Conservation (phyloP, 1,284 basidiomycete species). For the Microbotryomycetes sp. region DNA sequence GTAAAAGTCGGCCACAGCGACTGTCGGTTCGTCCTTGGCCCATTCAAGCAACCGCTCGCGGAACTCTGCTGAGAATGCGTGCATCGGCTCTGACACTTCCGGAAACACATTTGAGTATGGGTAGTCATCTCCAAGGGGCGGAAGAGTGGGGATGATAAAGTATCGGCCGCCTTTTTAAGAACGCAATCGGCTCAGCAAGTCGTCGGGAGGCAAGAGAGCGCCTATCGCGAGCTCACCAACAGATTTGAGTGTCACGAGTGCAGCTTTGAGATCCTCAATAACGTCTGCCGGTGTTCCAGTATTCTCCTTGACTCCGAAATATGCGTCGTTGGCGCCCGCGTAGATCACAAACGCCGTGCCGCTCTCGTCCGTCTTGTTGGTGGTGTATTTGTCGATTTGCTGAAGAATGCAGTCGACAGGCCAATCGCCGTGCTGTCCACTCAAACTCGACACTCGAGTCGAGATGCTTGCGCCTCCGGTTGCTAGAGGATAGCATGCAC, state of each 20-base stretch:
- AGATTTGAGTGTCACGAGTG: not conserved
- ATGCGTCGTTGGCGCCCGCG: constrained; percentile 17
- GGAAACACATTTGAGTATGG: constrained; percentile 13
- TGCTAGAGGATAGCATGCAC: not conserved
- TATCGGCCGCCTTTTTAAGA: constrained; percentile 2
- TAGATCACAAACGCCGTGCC: constrained; percentile 10
- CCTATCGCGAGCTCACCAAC: constrained; percentile 3
- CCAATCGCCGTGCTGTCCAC: constrained; percentile 7
- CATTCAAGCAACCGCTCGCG: constrained; percentile 6
- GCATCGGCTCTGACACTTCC: constrained; percentile 6
- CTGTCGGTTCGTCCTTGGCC: constrained; percentile 1
- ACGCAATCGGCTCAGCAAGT: too few species aligned
- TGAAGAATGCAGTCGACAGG: constrained; percentile 19
- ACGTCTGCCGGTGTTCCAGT: not conserved
- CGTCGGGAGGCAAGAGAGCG: too few species aligned
- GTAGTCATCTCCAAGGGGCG: constrained; percentile 16
- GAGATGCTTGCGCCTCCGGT: constrained; percentile 13
- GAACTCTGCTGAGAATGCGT: constrained; percentile 8
- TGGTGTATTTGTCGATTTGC: constrained; percentile 14
- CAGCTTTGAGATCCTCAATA: constrained; percentile 2
- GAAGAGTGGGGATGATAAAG: constrained; percentile 12
- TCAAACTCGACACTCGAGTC: constrained; percentile 5
- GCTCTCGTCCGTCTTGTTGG: constrained; percentile 15
- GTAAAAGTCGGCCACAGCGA: constrained; percentile 16
- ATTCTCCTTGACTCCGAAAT: constrained; percentile 4